These are phyloP conservation scores for Pseudozyma pruni DNA, from an alignment of 1,284 basidiomycete species.

Conservation along the genomic window DNA sequence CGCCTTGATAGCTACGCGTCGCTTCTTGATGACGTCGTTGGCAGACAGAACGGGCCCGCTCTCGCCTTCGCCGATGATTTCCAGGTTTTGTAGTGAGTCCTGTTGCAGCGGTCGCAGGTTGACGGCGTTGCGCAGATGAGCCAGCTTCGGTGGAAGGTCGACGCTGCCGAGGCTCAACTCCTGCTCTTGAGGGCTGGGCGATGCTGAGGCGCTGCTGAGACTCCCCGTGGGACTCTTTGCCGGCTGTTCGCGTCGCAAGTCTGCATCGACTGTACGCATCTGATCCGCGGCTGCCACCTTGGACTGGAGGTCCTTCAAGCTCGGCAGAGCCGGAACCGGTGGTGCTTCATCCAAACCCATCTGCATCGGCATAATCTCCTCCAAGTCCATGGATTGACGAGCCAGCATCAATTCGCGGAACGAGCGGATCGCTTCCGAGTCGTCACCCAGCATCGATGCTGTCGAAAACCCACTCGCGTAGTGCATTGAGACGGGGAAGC, in stretches of 20 bases:
- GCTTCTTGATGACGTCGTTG: slow-evolving; percentile 24
- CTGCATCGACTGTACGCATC: slow-evolving; percentile 10
- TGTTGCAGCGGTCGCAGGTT: slow-evolving; percentile 19
- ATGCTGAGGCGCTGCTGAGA: slow-evolving; percentile 1
- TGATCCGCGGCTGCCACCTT: slow-evolving; percentile 34
- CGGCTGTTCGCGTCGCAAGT: background rate
- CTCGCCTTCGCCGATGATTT: slow-evolving; percentile 59
- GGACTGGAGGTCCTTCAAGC: slow-evolving; percentile 34
- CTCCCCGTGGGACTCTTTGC: background rate
- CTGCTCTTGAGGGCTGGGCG: slow-evolving; percentile 8
- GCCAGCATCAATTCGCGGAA: slow-evolving; percentile 54
- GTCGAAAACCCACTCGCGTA: slow-evolving; percentile 56
- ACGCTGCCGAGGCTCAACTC: slow-evolving; percentile 1
- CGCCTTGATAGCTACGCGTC: slow-evolving; percentile 55
- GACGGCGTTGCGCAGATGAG: slow-evolving; percentile 22
- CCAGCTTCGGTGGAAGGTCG: slow-evolving; percentile 22
- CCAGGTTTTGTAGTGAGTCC: slow-evolving; percentile 27
- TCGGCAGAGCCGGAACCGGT: slow-evolving; percentile 54
- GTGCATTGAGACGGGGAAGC: slow-evolving; percentile 61
- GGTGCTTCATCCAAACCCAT: slow-evolving; percentile 39
- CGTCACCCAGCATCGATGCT: slow-evolving; percentile 48
- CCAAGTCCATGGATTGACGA: slow-evolving; percentile 56
- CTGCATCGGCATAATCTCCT: slow-evolving; percentile 51
- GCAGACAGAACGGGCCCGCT: slow-evolving; percentile 55
- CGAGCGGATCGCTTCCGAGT: slow-evolving; percentile 38